Conservation (phyloP, 106 monocot species). For the Iris macrosiphon region DNA sequence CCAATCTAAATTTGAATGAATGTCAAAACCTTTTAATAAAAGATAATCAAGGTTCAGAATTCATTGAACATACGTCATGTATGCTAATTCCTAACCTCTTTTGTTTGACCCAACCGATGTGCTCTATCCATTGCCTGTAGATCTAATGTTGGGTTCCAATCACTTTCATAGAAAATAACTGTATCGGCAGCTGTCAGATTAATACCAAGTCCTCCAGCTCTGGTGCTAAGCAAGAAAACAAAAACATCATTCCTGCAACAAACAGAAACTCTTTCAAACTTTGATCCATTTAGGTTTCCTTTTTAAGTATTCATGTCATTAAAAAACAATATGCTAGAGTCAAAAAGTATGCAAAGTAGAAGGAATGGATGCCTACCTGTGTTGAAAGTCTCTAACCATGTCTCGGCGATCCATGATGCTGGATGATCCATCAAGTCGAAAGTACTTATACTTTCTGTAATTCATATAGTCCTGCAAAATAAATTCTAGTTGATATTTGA, state of each 20-base stretch:
- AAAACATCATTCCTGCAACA: slow-evolving; percentile 83
- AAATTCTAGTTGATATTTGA: slow-evolving; percentile 1
- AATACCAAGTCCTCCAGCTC: slow-evolving; percentile 98
- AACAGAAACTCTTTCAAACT: slow-evolving; percentile 7
- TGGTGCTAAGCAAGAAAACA: slow-evolving; percentile 96
- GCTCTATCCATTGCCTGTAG: slow-evolving; percentile 99
- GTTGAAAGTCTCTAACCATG: slow-evolving; percentile 96
- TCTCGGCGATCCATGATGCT: slow-evolving; percentile 85
- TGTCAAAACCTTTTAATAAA: no score
- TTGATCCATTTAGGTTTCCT: neutral
- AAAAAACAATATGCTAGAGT: neutral
- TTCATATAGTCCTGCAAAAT: slow-evolving; percentile 96
- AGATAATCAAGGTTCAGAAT: no score
- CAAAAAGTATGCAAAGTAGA: neutral
- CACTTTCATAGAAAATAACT: slow-evolving; percentile 98
- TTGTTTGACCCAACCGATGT: slow-evolving; percentile 93
- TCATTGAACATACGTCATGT: no score
- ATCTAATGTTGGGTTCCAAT: slow-evolving; percentile 96
- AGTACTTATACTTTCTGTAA: slow-evolving; percentile 94
- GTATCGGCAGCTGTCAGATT: slow-evolving; percentile 98
- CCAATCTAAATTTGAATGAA: no score
- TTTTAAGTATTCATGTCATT: neutral
- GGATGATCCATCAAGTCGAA: slow-evolving; percentile 95
- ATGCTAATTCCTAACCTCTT: slow-evolving; percentile 79
- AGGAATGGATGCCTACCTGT: slow-evolving; percentile 33